phyloP scores from a whole-genome alignment of 805 yeast genomes.

The Nakazawaea ambrosiae region DNA sequence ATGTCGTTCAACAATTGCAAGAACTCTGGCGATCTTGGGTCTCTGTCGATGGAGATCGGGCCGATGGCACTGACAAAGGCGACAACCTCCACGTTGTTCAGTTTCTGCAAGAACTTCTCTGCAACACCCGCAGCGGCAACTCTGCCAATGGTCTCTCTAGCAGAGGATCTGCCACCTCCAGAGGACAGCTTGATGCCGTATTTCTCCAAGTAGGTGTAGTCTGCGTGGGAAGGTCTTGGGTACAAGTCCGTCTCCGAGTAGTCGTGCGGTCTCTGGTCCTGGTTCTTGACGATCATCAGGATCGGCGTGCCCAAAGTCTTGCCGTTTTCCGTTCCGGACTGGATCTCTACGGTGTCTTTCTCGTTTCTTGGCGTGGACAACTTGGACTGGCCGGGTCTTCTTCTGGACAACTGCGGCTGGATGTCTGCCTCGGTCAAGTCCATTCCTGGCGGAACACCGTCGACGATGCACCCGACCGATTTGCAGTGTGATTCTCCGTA shows the following conservation, averaged over 20 bases:
- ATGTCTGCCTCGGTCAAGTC: conserved; percentile 77
- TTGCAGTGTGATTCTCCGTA: conserved; percentile 98
- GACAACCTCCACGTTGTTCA: conserved; percentile 83
- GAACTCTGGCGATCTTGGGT: conserved; percentile 59
- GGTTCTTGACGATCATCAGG: conserved; percentile 86
- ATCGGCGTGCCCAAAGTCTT: conserved; percentile 92
- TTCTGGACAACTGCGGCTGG: conserved; percentile 92
- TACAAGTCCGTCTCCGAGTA: conserved; percentile 90
- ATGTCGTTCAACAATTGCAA: conserved; percentile 61
- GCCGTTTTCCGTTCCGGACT: conserved; percentile 90
- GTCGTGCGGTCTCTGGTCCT: conserved; percentile 96
- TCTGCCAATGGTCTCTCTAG: conserved; percentile 97
- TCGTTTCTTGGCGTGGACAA: conserved; percentile 94
- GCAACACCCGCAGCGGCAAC: conserved; percentile 99
- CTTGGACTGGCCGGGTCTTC: conserved; percentile 96
- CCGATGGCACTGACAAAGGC: conserved; percentile 97
- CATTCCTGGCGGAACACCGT: conserved; percentile 96
- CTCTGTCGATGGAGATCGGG: conserved; percentile 65
- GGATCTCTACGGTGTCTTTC: conserved; percentile 87
- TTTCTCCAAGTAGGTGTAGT: conserved; percentile 83
- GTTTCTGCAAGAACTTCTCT: conserved; percentile 75
- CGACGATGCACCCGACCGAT: conserved; percentile 97
- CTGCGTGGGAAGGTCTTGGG: conserved; percentile 98
- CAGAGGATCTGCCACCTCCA: conserved; percentile 97
- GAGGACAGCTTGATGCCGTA: conserved; percentile 91